Base-by-base conservation (phyloP, 2,329 filamentous ascomycete species). In the Fusarium heterosporum region DNA sequence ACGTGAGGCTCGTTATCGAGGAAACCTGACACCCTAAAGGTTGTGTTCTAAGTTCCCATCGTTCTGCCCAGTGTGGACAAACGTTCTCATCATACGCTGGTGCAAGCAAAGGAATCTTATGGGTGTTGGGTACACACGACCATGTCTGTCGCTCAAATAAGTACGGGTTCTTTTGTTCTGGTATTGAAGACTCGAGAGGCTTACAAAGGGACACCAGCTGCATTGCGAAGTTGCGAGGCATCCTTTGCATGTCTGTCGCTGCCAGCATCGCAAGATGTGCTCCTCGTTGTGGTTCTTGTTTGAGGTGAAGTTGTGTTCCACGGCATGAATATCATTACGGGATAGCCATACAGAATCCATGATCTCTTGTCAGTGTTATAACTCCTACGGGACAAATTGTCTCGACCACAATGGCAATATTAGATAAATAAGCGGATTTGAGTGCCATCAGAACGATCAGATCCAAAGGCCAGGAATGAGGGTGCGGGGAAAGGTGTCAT, bases 201-300 rank as follows among this genome's bases (percentile, higher is more conserved):
- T 51, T 77, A 85, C 84, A 71, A 81, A 84, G 17, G 84, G 83
- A 73, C 83, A 86, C 84, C 84, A 86, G 60, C 82, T 83, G 66
- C 84, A 86, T 48, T 78, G 74, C 6, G 78, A 64, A 19, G 78
- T 66, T 36, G 66, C 64, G 10, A 87, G 75, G 72, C 85, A 88
- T 11, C 74, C 71, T 12, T 74, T 73, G 68, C 85, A 87, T 38
- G 81, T 78, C 68, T 85, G 81, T 28, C 79, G 80, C 12, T 74
- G 73, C 85, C 85, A 88, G 73, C 85, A 87, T 49, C 82, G 78
- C 22, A 74, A 72, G 26, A 87, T 75, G 62, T 83, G 81, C 13
- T 78, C 77, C 36, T 80, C 74, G 25, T 52, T 38, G 40, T 77
- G 65, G 17, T 55, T 52, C 30, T 75, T 68, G 22, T 61, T 52